Conservation (phyloP, 139 green algal genomes). For the Chlorella sp. region DNA sequence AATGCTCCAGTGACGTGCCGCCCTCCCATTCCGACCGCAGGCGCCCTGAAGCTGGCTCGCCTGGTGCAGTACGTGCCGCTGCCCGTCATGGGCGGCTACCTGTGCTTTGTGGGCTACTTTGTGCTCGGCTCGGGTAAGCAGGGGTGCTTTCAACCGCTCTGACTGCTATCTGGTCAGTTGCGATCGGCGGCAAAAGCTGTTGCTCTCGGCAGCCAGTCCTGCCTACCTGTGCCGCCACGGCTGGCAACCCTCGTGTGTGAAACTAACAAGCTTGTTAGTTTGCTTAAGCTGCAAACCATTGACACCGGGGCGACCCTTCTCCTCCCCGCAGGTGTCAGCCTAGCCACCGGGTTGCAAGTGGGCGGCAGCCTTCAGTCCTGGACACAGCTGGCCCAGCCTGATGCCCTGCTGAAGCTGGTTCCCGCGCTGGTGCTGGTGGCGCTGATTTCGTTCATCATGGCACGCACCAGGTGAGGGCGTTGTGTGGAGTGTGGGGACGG, state of each 20-base stretch:
- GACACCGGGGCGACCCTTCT: too few species aligned
- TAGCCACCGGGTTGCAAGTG: conserved; percentile 16
- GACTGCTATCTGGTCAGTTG: too few species aligned
- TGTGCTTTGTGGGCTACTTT: conserved; percentile 62
- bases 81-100: conserved; percentile 74
- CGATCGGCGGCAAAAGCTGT: too few species aligned
- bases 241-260: too few species aligned
- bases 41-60: conserved; percentile 64
- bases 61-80: conserved; percentile 86
- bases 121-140: not conserved
- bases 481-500: not conserved
- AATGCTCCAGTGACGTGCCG: too few species aligned
- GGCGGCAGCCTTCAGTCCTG: not conserved
- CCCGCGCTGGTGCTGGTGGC: conserved; percentile 52
- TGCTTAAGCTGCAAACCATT: too few species aligned
- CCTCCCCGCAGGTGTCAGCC: conserved; percentile 22
- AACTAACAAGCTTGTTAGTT: too few species aligned
- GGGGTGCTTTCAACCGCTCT: too few species aligned
- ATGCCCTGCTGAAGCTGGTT: conserved; percentile 64
- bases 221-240: too few species aligned
- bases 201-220: too few species aligned
- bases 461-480: conserved; percentile 33
- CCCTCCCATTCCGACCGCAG: conserved; percentile 34
- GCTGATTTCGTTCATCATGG: conserved; percentile 43
- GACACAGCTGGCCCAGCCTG: not conserved